Base-by-base conservation (phyloP, 768 basidiomycete species). In the Aureoboletus auriporus region DNA sequence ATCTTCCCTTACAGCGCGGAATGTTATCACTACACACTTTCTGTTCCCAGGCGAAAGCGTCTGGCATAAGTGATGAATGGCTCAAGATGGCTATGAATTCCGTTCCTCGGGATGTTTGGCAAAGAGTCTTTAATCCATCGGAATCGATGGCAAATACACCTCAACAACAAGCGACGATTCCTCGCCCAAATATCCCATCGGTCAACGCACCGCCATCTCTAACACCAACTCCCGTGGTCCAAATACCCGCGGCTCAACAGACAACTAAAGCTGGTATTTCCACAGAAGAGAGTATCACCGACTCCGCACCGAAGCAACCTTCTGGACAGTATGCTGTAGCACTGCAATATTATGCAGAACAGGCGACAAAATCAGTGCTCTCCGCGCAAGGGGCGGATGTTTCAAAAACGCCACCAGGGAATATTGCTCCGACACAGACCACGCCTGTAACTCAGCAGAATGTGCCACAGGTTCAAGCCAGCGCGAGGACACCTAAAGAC, bases 401-500 rank as follows among this genome's bases (percentile, higher is more conserved):
- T 33, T 36, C 48, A n/a, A 23, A 26, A 13, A 8, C 23, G 2
- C 16, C 37, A 13, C 10, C 43, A 8, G 17, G 16, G 20, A 46
- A 47, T 23, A 12, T 42, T 11, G 10, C 37, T 28, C 13, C 20
- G 36, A 36, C 34, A 11, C 54, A 51, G 36, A 36, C 43, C 11
- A 17, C 8, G 16, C 23, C 31, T 12, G 36, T 17, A 28, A 60
- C 52, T 33, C 37, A 31, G 36, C 44, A 39, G 38, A 42, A 41
- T 16, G 35, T 14, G 5, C 29, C 41, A 23, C 43, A 41, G 16
- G 17, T 12, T 23, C 42, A 35, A 17, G 20, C 41, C 17, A 39
- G 28, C n/a, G 17, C 14, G 17, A 66, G 60, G 37, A 63, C 66
- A 1, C 69, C 69, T 13, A 62, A 60, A 30, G 64, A 78, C 27